phyloP scores from a whole-genome alignment of 2,329 filamentous ascomycete genomes.

The Pseudopithomyces maydicus region DNA sequence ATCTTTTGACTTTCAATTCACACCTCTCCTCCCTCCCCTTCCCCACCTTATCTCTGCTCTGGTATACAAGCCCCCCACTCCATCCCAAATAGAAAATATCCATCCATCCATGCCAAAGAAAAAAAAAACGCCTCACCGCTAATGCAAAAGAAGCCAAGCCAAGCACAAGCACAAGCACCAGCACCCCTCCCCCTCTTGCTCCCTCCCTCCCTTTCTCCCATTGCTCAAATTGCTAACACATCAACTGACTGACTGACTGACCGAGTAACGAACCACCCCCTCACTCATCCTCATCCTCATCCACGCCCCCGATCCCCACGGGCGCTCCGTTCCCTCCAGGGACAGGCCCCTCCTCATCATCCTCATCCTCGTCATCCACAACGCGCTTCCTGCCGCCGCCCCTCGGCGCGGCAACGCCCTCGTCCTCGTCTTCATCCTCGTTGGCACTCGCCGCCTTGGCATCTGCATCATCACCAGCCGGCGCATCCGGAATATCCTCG shows the following conservation, averaged over 20 bases:
- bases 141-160: slow-evolving; percentile 19
- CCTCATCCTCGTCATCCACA: slow-evolving; percentile 43
- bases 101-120: background rate
- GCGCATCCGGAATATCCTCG: slow-evolving; percentile 25
- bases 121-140: slow-evolving; percentile 24
- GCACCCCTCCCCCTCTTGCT: slow-evolving; percentile 38
- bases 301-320: no score
- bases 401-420: slow-evolving; percentile 25
- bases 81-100: no score
- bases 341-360: slow-evolving; percentile 26
- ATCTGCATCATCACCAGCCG: slow-evolving; percentile 11
- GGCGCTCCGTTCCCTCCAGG: background rate
- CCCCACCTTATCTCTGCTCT: no score
- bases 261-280: slow-evolving; percentile 25
- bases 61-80: no score
- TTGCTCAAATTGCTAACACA: slow-evolving; percentile 21
- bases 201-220: slow-evolving; percentile 18
- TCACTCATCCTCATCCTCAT: slow-evolving; percentile 28
- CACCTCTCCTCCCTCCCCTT: no score
- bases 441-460: slow-evolving; percentile 17
- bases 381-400: slow-evolving; percentile 34
- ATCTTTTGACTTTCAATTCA: no score
- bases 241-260: slow-evolving; percentile 24
- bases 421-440: slow-evolving; percentile 25
- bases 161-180: slow-evolving; percentile 18